A percentile compares a stretch with the other conserved stretches of the same genome.
phyloP scores from a whole-genome alignment of 2,329 filamentous ascomycete species.

The Bipolaris cookei region DNA sequence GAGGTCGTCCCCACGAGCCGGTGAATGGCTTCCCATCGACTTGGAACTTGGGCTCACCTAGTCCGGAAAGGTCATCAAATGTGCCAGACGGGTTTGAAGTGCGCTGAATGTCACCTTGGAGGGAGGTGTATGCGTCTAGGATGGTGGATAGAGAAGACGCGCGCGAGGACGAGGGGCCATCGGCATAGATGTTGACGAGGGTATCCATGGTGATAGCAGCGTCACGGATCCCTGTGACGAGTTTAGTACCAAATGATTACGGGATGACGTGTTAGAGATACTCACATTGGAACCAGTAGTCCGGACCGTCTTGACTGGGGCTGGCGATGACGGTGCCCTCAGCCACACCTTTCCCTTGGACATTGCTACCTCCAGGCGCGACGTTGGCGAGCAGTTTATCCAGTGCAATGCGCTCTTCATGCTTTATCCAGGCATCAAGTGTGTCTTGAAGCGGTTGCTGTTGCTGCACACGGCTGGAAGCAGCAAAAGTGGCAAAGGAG shows the following conservation, averaged over 20 bases:
- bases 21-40: slow-evolving; percentile 48
- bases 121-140: slow-evolving; percentile 42
- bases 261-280: neutral
- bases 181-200: slow-evolving; percentile 50
- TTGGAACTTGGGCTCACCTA: slow-evolving; percentile 55
- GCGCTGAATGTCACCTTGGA: slow-evolving; percentile 48
- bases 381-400: slow-evolving; percentile 52
- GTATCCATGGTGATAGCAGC: slow-evolving; percentile 53
- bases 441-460: slow-evolving; percentile 40
- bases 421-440: slow-evolving; percentile 47
- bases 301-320: slow-evolving; percentile 49
- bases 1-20: slow-evolving; percentile 52
- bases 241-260: neutral
- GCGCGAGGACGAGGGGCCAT: slow-evolving; percentile 36
- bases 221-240: slow-evolving; percentile 49
- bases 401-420: slow-evolving; percentile 45
- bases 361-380: slow-evolving; percentile 51
- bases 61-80: slow-evolving; percentile 45
- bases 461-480: slow-evolving; percentile 24
- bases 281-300: slow-evolving; percentile 56
- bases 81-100: slow-evolving; percentile 49
- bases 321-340: slow-evolving; percentile 54
- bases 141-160: slow-evolving; percentile 38
- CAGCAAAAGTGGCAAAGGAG: slow-evolving; percentile 23
- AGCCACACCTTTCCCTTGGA: slow-evolving; percentile 41